Conservation (phyloP, 768 basidiomycete species). For the Amanita rubescens region DNA sequence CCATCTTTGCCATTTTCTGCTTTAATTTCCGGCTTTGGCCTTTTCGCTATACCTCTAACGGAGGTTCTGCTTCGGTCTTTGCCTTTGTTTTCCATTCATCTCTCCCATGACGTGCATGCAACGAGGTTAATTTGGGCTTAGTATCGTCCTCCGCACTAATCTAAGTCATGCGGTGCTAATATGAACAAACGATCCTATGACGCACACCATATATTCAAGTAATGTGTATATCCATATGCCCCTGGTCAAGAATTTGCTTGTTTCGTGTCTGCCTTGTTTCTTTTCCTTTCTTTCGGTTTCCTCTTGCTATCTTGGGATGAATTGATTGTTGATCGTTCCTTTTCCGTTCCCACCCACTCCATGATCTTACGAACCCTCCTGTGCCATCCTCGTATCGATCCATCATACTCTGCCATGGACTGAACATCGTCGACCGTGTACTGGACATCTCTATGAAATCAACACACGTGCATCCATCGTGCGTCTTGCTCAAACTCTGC, state of each 20-base stretch:
- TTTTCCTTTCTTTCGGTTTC: not conserved
- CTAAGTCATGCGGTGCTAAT: slow-evolving; percentile 1
- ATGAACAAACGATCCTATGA: slow-evolving; percentile 2
- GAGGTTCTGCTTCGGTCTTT: slow-evolving; percentile 4
- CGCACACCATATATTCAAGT: not conserved
- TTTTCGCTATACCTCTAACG: not conserved
- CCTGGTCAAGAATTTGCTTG: not conserved
- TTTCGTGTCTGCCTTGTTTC: not conserved
- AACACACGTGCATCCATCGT: not conserved
- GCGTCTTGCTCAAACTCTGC: not conserved
- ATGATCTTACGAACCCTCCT: not conserved
- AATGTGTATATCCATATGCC: slow-evolving; percentile 4
- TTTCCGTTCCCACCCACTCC: not conserved
- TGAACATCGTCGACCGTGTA: not conserved
- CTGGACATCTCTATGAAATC: not conserved
- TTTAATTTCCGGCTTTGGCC: slow-evolving; percentile 1
- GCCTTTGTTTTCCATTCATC: slow-evolving; percentile 6
- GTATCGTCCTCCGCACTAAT: slow-evolving; percentile 6
- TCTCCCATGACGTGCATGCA: slow-evolving; percentile 6
- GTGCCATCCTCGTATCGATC: not conserved
- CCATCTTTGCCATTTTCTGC: slow-evolving; percentile 17
- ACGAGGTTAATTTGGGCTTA: not conserved
- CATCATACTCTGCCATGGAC: not conserved
- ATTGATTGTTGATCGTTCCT: not conserved
- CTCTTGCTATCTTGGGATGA: not conserved